Percentiles rank a stretch among this genome's conserved stretches.
These are phyloP conservation scores for Coemansia sp. DNA, from an alignment of 192 early-diverging fungal species.

Conservation along the genomic window DNA sequence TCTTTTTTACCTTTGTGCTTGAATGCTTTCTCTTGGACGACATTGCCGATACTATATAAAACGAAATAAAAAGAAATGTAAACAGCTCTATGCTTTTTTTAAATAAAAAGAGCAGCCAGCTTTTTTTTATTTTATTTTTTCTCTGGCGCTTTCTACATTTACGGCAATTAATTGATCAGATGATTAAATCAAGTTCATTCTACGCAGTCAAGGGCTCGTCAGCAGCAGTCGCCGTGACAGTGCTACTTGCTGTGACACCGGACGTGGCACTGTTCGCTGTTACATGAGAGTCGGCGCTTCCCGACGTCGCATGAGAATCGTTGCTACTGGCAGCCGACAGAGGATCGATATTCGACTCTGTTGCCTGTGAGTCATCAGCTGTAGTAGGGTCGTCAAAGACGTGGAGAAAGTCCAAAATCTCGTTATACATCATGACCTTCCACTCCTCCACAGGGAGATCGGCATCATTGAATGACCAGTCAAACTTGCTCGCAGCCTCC, in stretches of 20 bases:
- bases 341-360: background rate
- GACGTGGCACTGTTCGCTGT: background rate
- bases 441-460: constrained; percentile 84
- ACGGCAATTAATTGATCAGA: background rate
- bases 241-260: background rate
- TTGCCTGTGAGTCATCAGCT: background rate
- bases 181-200: background rate
- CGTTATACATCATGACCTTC: constrained; percentile 89
- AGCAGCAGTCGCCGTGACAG: background rate
- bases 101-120: too few species aligned
- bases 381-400: constrained; percentile 50
- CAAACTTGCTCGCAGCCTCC: constrained; percentile 72
- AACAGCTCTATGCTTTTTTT: too few species aligned
- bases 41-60: constrained; percentile 10
- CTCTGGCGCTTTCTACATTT: background rate
- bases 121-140: too few species aligned
- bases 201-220: background rate
- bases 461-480: constrained; percentile 94
- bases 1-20: constrained; percentile 4
- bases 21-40: constrained; percentile 34
- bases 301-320: background rate
- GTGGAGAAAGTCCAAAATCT: constrained; percentile 72
- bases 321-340: background rate
- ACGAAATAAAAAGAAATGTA: background rate
- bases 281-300: background rate